Percentiles rank a stretch among this genome's conserved stretches.
Conservation (phyloP, 108 stramenopile species). For the Skeletonema potamos region DNA sequence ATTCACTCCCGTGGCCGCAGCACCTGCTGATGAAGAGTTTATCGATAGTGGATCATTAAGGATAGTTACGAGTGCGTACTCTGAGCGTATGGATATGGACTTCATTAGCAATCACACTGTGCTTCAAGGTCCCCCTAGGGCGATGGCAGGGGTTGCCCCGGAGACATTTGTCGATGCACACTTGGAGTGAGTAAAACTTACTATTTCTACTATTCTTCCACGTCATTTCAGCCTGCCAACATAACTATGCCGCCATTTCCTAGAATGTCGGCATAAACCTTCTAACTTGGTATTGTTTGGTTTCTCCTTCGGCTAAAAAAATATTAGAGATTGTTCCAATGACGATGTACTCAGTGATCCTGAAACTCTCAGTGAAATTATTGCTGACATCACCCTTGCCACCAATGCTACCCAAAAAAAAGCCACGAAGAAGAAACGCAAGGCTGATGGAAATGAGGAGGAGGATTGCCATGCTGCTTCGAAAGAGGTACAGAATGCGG, state of each 20-base stretch:
- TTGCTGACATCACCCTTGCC: not conserved
- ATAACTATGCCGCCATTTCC: too few relatives aligned
- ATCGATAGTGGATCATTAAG: constrained; percentile 60
- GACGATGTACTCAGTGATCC: not conserved
- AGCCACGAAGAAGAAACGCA: constrained; percentile 2
- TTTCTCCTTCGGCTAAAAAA: not conserved
- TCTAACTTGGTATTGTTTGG: not conserved
- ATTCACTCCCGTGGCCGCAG: too few relatives aligned
- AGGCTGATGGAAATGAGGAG: not conserved
- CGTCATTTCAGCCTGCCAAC: too few relatives aligned
- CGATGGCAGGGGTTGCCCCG: not conserved
- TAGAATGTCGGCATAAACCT: not conserved
- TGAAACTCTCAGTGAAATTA: not conserved
- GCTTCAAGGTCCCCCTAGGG: constrained; percentile 2
- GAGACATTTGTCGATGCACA: not conserved
- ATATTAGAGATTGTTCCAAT: not conserved
- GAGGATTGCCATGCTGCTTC: not conserved
- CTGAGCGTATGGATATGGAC: not conserved
- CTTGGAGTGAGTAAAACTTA: not conserved
- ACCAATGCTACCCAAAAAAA: not conserved
- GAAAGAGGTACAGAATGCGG: not conserved
- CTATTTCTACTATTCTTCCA: not conserved
- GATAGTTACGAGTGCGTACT: constrained; percentile 7
- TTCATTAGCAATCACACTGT: not conserved
- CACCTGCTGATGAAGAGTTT: constrained; percentile 62